Conservation (phyloP, 306 rosid species). For the Abrus precatorius region DNA sequence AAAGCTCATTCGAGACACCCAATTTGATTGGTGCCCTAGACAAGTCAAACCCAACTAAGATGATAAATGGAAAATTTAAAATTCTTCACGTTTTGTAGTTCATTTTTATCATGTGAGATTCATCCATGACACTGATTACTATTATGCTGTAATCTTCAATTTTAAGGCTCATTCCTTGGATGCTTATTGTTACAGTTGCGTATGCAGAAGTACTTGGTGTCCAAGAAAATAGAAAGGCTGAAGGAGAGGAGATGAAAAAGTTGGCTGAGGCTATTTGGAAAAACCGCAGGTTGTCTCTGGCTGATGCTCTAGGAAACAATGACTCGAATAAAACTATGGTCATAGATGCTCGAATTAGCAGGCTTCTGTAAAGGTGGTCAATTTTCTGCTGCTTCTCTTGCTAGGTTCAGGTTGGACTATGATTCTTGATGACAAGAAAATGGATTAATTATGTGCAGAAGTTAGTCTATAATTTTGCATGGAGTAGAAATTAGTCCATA, state of each 20-base stretch:
- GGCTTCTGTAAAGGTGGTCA: conserved; percentile 59
- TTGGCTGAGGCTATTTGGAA: conserved; percentile 75
- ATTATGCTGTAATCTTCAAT: not conserved
- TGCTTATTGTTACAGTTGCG: conserved; percentile 61
- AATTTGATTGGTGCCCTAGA: too few species aligned
- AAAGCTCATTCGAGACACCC: too few species aligned
- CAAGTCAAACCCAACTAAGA: too few species aligned
- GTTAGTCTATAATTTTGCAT: not conserved
- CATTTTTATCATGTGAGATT: not conserved
- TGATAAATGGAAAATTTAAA: not conserved
- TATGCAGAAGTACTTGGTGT: conserved; percentile 79
- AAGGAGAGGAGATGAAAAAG: conserved; percentile 70
- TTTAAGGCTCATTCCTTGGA: not conserved
- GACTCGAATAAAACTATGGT: conserved; percentile 53
- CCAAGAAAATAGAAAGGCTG: conserved; percentile 78
- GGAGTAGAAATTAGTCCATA: conserved; percentile 14
- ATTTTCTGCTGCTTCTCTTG: conserved; percentile 31
- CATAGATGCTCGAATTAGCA: conserved; percentile 75
- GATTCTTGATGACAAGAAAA: not conserved
- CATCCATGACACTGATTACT: not conserved
- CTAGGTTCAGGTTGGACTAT: conserved; percentile 28
- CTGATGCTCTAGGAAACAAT: conserved; percentile 61
- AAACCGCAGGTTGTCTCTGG: conserved; percentile 72
- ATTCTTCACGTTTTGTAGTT: not conserved
- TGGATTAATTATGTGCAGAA: not conserved